Evolutionary conservation across 306 rosid species (phyloP).

Genomic region (Canavalia gladiata): DNA sequence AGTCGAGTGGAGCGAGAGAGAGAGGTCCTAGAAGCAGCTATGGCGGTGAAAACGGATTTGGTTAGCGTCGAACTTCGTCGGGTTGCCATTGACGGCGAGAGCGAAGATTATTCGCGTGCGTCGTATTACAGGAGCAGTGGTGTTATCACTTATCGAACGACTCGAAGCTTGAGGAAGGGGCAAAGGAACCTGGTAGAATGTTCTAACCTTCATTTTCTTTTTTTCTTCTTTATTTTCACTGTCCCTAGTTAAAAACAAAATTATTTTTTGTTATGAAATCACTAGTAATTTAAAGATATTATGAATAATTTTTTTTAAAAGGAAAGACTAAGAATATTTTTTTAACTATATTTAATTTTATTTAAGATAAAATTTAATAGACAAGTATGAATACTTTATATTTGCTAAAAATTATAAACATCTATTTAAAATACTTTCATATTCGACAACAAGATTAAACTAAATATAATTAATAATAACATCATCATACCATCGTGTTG

Average conservation of each 20-base stretch:
- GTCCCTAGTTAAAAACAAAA: not conserved
- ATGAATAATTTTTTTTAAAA: not conserved
- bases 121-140: not conserved
- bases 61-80: constrained; percentile 69
- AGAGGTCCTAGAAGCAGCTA: constrained; percentile 49
- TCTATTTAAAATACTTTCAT: not conserved
- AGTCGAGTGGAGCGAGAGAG: constrained; percentile 44
- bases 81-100: constrained; percentile 61
- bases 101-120: not conserved
- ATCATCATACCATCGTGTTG: not conserved
- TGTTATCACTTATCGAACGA: not conserved
- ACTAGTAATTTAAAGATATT: no score
- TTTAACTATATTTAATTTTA: not conserved
- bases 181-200: not conserved
- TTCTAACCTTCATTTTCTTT: not conserved
- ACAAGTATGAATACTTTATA: not conserved
- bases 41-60: constrained; percentile 59
- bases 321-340: not conserved
- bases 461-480: not conserved
- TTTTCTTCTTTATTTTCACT: not conserved
- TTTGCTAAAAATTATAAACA: not conserved
- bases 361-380: not conserved
- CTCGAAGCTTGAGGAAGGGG: constrained; percentile 55
- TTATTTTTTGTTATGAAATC: no score
- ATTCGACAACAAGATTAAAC: not conserved